A percentile compares a stretch with the other conserved stretches of the same genome.
These are phyloP conservation scores for Hippophae rhamnoides DNA, from an alignment of 306 rosid species.

Conservation along the genomic window DNA sequence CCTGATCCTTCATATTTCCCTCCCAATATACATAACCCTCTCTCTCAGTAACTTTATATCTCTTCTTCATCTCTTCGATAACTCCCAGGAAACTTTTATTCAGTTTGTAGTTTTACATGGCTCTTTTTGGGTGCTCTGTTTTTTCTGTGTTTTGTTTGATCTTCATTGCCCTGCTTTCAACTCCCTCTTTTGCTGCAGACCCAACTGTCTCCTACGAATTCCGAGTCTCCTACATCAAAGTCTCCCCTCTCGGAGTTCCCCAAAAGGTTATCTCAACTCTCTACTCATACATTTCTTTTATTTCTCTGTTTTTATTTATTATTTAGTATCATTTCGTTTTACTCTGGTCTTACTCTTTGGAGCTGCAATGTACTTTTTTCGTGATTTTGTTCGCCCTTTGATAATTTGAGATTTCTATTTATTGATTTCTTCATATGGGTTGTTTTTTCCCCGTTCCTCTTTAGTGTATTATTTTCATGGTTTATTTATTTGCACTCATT, in stretches of 20 bases:
- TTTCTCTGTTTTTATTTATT: neutral
- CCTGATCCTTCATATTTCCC: too few relatives aligned
- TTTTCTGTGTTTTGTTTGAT: slow-evolving; percentile 30
- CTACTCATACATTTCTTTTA: neutral
- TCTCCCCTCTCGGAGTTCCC: slow-evolving; percentile 74
- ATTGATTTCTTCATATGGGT: too few relatives aligned
- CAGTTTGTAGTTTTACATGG: slow-evolving; percentile 15
- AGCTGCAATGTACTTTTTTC: too few relatives aligned
- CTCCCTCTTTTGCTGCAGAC: slow-evolving; percentile 47
- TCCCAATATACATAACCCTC: too few relatives aligned
- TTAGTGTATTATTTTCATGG: too few relatives aligned
- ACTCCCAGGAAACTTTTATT: neutral
- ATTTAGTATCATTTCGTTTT: neutral
- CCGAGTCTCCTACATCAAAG: slow-evolving; percentile 52
- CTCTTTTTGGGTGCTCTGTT: slow-evolving; percentile 24
- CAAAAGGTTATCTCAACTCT: slow-evolving; percentile 44
- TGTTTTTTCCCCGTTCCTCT: too few relatives aligned
- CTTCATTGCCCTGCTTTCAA: slow-evolving; percentile 31
- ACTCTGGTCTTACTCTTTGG: too few relatives aligned
- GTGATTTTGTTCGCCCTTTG: too few relatives aligned
- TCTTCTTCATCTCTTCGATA: neutral
- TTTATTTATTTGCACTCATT: too few relatives aligned
- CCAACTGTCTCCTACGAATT: slow-evolving; percentile 45
- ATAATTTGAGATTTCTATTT: too few relatives aligned
- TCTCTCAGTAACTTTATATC: too few relatives aligned